Evolutionary conservation across 1,284 basidiomycete species (phyloP), one percentile per base, ranked within the genome.

Genomic region (Microbotryum silenes-acaulis): DNA sequence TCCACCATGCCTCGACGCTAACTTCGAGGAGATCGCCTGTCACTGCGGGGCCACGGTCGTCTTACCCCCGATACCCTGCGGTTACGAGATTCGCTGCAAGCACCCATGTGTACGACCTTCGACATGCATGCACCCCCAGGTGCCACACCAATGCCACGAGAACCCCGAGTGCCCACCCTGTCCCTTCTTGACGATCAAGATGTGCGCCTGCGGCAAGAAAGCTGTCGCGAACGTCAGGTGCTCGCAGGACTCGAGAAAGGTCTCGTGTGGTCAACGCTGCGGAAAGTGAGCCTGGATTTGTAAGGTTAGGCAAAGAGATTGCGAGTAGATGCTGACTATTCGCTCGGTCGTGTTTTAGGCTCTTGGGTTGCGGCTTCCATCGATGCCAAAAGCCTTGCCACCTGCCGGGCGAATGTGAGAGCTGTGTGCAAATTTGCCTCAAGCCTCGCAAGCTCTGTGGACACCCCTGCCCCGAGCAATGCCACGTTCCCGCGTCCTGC

Each of bases 21-120:
- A 86, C 0, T 97, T 92, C 68, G 90, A 93, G 59, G 92, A 96
- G 86, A 78, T 91, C 65, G 76, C 86, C 23, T 96, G 91, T 72
- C 77, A 82, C 58, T 96, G 92, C 73, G 87, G 65, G 50, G 51
- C 81, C 45, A 88, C 85, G 1, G 77, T 84, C 31, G 72, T 88
- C 23, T 81, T 85, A 51, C 86, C 86, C 0, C 86, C 86, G 0
- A 82, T 87, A 12, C 79, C 86, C 0, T 96, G 91, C 66, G 88
- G 88, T 4, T 90, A 86, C 1, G 68, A 79, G 27, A 83, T 96
- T 64, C 77, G 78, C 52, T 97, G 92, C 72, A 75, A 78, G 2
- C 88, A 87, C 74, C 88, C 87, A 0, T 96, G 92, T 74, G 77
- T 81, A 4, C 83, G 87, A 0, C 83, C 85, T 0, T 85, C 84